Evolutionary conservation across 306 rosid genomes (phyloP).

Genomic region (Clitoria ternatea): DNA sequence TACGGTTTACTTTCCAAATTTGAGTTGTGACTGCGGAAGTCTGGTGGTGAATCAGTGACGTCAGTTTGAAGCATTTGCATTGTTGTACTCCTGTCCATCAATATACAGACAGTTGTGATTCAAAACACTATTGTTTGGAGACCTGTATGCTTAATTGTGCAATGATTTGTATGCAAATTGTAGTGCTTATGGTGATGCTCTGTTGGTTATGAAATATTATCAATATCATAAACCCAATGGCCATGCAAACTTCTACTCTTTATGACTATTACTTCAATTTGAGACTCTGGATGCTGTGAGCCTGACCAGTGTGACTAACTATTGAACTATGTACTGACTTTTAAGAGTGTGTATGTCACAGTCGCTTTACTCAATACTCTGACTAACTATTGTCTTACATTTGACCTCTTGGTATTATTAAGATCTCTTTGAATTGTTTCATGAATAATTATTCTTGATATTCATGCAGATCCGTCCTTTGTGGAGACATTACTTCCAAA

Average conservation of each 20-base stretch:
- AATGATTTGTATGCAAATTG: background rate
- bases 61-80: background rate
- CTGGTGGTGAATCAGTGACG: background rate
- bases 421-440: background rate
- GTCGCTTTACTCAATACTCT: background rate
- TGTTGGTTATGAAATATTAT: background rate
- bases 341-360: background rate
- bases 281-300: background rate
- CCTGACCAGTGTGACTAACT: background rate
- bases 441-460: background rate
- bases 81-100: background rate
- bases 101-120: background rate
- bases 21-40: background rate
- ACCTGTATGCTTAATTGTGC: background rate
- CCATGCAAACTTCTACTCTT: background rate
- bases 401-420: background rate
- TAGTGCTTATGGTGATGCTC: background rate
- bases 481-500: constrained; percentile 95
- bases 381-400: background rate
- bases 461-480: constrained; percentile 71
- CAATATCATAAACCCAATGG: background rate
- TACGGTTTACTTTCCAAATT: background rate
- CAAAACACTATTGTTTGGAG: background rate
- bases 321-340: background rate
- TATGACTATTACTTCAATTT: background rate